Percentiles rank a stretch among this genome's conserved stretches.
These are phyloP conservation scores for Chytriomyces sp. DNA, from an alignment of 192 early-diverging fungal species.

Conservation along the genomic window DNA sequence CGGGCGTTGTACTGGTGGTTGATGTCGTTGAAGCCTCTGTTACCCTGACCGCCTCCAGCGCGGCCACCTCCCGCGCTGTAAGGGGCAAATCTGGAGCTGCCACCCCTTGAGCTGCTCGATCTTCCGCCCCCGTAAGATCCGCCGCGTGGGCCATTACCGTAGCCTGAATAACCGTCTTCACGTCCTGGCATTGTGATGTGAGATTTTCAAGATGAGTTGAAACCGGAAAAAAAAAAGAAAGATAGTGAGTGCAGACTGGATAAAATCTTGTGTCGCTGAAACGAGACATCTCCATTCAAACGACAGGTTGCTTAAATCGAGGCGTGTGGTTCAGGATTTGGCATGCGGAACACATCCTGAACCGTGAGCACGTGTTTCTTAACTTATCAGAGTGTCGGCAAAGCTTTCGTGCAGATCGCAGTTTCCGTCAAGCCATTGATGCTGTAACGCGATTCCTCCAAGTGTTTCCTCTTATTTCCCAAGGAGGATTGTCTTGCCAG, in stretches of 20 bases:
- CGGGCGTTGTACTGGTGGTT: conserved; percentile 42
- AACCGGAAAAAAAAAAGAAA: conserved; percentile 2
- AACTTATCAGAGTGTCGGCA: too few relatives aligned
- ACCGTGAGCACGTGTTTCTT: too few relatives aligned
- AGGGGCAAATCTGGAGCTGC: neutral
- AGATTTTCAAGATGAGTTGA: neutral
- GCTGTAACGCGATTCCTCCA: too few relatives aligned
- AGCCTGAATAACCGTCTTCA: neutral
- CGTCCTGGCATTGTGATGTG: neutral
- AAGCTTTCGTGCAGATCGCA: too few relatives aligned
- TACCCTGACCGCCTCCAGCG: conserved; percentile 21
- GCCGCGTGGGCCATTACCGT: conserved; percentile 12
- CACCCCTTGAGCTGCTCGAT: conserved; percentile 11
- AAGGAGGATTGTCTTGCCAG: too few relatives aligned
- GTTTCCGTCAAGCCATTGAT: too few relatives aligned
- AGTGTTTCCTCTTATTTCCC: too few relatives aligned
- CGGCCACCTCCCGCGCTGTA: conserved; percentile 12
- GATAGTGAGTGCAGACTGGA: neutral
- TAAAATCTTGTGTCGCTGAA: neutral
- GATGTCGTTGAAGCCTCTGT: conserved; percentile 33
- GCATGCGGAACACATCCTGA: too few relatives aligned
- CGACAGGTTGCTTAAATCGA: too few relatives aligned
- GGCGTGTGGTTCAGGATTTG: neutral
- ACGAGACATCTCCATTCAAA: neutral
- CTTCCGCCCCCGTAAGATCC: conserved; percentile 32